Percentiles rank a stretch among this genome's conserved stretches.
These are phyloP conservation scores for Hypoxylon fuscum DNA, from an alignment of 495 filamentous ascomycete genomes.

Conservation along the genomic window DNA sequence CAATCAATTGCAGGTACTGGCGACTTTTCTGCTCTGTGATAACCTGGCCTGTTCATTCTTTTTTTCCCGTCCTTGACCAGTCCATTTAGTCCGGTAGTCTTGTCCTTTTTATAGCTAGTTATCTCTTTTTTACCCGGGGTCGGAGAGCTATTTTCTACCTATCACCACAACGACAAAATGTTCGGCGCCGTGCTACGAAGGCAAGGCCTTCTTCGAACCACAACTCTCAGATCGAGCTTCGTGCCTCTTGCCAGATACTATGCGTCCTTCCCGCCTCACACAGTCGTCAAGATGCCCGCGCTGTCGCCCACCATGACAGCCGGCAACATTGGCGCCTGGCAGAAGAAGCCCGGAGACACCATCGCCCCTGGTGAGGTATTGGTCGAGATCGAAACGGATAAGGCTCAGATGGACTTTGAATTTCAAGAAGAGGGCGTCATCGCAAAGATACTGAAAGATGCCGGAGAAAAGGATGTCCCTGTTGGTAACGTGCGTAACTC, in stretches of 20 bases:
- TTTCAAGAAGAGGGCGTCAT: constrained; percentile 98
- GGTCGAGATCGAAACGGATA: constrained; percentile 99
- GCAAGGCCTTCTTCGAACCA: constrained; percentile 60
- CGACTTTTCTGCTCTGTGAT: constrained; percentile 41
- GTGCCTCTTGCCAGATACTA: constrained; percentile 65
- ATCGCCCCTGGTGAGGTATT: constrained; percentile 95
- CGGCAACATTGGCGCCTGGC: constrained; percentile 97
- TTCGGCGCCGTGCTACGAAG: constrained; percentile 63
- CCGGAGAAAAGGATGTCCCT: constrained; percentile 92
- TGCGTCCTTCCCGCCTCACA: constrained; percentile 86
- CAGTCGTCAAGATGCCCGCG: constrained; percentile 96
- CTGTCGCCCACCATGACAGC: constrained; percentile 97
- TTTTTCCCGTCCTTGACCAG: constrained; percentile 22
- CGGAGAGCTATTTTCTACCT: constrained; percentile 45
- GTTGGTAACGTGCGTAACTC: constrained; percentile 85
- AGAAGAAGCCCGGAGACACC: constrained; percentile 92
- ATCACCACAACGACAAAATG: constrained; percentile 60
- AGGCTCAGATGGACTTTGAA: constrained; percentile 99
- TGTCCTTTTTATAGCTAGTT: constrained; percentile 22
- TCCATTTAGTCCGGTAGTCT: constrained; percentile 38
- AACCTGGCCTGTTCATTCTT: constrained; percentile 37
- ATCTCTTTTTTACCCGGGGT: constrained; percentile 17
- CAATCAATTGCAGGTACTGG: constrained; percentile 43
- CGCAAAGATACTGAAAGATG: constrained; percentile 93
- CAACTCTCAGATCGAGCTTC: constrained; percentile 52